Base-by-base conservation (phyloP, 371 early-diverging fungal species). In the Mucor indicus region DNA sequence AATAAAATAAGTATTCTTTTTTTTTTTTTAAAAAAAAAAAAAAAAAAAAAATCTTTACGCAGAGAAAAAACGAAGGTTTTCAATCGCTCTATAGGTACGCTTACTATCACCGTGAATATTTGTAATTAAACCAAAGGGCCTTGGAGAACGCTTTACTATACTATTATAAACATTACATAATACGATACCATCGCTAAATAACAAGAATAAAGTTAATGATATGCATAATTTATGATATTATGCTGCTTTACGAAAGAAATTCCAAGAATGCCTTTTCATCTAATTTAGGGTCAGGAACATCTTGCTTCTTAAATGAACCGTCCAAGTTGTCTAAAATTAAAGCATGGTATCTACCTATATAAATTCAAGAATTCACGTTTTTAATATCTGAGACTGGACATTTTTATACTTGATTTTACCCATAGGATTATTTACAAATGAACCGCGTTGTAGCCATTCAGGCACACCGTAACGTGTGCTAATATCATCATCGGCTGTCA, bases 1-100 rank as follows among this genome's bases (percentile, higher is more conserved):
- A 8, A 40, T 19, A 40, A 16, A 29, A 21, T 27, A n/a, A n/a
- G n/a, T n/a, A n/a, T n/a, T n/a, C n/a, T n/a, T n/a, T n/a, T n/a
- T n/a, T n/a, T n/a, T n/a, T n/a, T n/a, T n/a, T n/a, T n/a, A n/a
- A 16, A 38, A 16, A 36, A 30, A 33, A 23, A 17, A 19, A 23
- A 38, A 23, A 22, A 13, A 32, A 37, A 35, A 17, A 3, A 38
- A 46, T 33, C 4, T 33, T 33, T 76, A 80, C 84, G 80, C 79
- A 38, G 77, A 54, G 60, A 84, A 78, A 54, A 84, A 84, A 10
- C 77, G 70, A 37, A 81, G 65, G 60, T 84, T 81, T 41, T 84
- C 84, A 11, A 75, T 75, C 5, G 75, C 79, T 41, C 84, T 67
- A 56, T 78, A 84, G 3, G 81, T 78, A n/a, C 84, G 69, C n/a